Evolutionary conservation across 148 eudicot genomes (phyloP).

Genomic region (Gaultheria prostrata): DNA sequence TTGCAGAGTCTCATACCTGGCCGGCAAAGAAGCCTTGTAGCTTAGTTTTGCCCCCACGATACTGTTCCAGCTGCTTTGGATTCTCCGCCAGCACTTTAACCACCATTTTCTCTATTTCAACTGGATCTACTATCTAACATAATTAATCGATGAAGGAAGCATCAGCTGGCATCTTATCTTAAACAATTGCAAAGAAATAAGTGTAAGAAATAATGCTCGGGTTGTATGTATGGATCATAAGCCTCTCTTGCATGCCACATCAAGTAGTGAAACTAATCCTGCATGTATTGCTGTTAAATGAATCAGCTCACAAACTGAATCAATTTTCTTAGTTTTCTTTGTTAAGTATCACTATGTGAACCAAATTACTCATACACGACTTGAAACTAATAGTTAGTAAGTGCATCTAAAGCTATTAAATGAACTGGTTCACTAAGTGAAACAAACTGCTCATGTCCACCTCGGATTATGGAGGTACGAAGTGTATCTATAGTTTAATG

Average conservation of each 20-base stretch:
- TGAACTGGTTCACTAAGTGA: no score
- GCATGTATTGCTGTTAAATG: not conserved
- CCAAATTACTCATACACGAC: not conserved
- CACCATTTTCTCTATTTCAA: constrained; percentile 78
- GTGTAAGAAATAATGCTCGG: no score
- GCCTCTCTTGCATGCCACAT: not conserved
- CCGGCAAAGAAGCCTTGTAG: constrained; percentile 92
- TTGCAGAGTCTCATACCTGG: constrained; percentile 45
- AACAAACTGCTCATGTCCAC: no score
- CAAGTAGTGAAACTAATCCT: not conserved
- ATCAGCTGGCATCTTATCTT: not conserved
- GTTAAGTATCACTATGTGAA: not conserved
- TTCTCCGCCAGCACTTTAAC: constrained; percentile 67
- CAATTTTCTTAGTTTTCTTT: not conserved
- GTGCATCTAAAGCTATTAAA: not conserved
- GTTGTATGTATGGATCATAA: not conserved
- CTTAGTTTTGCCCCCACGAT: constrained; percentile 86
- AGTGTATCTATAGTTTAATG: no score
- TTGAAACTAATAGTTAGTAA: not conserved
- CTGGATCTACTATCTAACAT: constrained; percentile 68
- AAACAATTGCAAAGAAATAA: not conserved
- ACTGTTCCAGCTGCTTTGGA: constrained; percentile 89
- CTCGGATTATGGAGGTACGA: no score
- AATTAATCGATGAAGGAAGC: not conserved
- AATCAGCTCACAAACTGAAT: not conserved